Conservation (phyloP, 768 basidiomycete species). For the Macrolepiota dolichaula region DNA sequence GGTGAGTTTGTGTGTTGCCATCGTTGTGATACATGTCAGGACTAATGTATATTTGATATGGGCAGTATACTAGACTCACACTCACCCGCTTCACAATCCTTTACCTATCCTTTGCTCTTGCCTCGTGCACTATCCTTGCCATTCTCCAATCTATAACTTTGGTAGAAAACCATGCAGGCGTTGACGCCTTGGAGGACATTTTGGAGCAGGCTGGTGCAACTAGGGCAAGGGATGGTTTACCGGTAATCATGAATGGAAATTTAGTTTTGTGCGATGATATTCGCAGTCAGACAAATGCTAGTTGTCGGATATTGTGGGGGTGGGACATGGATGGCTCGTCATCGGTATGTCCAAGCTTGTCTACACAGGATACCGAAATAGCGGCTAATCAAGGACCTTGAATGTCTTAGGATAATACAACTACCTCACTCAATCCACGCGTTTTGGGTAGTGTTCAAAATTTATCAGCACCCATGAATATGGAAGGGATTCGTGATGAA, state of each 20-base stretch:
- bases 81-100: constrained; percentile 44
- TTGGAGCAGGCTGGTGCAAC: constrained; percentile 22
- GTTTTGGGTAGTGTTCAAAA: not conserved
- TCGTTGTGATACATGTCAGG: not conserved
- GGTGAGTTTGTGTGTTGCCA: constrained; percentile 19
- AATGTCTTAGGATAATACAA: not conserved
- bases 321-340: not conserved
- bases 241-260: constrained; percentile 20
- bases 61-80: constrained; percentile 45
- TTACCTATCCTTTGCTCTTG: constrained; percentile 45
- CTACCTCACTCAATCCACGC: not conserved
- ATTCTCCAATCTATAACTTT: constrained; percentile 37
- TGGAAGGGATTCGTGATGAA: not conserved
- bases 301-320: constrained; percentile 18
- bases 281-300: constrained; percentile 26
- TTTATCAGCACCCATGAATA: not conserved
- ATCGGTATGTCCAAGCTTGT: not conserved
- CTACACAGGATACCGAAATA: not conserved
- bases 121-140: constrained; percentile 37
- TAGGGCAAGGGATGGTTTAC: constrained; percentile 21
- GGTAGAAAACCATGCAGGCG: constrained; percentile 31
- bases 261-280: constrained; percentile 37
- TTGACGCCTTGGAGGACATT: constrained; percentile 21
- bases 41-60: not conserved
- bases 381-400: not conserved